These are phyloP conservation scores for Cerrena zonata DNA, from an alignment of 1,284 basidiomycete species.

Conservation along the genomic window DNA sequence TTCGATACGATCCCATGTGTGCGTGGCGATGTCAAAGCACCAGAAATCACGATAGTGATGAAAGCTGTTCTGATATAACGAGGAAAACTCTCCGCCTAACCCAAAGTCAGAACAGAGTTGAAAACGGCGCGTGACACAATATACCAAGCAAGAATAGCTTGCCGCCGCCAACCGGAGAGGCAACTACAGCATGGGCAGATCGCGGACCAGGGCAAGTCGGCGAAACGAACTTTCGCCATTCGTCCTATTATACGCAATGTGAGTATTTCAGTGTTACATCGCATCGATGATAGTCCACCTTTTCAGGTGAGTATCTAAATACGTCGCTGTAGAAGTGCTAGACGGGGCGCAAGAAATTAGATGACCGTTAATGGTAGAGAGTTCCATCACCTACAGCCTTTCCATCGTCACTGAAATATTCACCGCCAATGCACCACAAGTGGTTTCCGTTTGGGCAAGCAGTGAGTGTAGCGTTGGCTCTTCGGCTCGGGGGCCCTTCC, in stretches of 20 bases:
- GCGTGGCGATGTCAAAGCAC: slow-evolving; percentile 70
- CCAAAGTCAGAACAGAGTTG: background rate
- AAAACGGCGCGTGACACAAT: slow-evolving; percentile 10
- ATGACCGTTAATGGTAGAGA: background rate
- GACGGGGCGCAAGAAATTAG: slow-evolving; percentile 12
- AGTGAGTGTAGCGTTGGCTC: slow-evolving; percentile 77
- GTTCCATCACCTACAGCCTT: slow-evolving; percentile 52
- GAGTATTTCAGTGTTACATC: background rate
- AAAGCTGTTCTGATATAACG: slow-evolving; percentile 80
- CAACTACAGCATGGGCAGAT: slow-evolving; percentile 77
- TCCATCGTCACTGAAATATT: slow-evolving; percentile 79
- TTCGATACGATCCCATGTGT: slow-evolving; percentile 86
- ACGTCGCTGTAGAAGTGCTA: slow-evolving; percentile 79
- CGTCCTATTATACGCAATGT: slow-evolving; percentile 43
- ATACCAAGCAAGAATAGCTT: slow-evolving; percentile 80
- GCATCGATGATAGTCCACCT: slow-evolving; percentile 35
- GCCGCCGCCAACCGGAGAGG: slow-evolving; percentile 69
- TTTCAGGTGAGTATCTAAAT: slow-evolving; percentile 77
- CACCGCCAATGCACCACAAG: slow-evolving; percentile 78
- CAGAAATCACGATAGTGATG: slow-evolving; percentile 89
- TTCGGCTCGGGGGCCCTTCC: slow-evolving; percentile 71
- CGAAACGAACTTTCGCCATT: slow-evolving; percentile 82
- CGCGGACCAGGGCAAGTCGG: slow-evolving; percentile 79
- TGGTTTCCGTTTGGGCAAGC: slow-evolving; percentile 74
- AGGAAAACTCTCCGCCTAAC: slow-evolving; percentile 79